phyloP scores from a whole-genome alignment of 306 rosid genomes.

The Quercus wislizeni region DNA sequence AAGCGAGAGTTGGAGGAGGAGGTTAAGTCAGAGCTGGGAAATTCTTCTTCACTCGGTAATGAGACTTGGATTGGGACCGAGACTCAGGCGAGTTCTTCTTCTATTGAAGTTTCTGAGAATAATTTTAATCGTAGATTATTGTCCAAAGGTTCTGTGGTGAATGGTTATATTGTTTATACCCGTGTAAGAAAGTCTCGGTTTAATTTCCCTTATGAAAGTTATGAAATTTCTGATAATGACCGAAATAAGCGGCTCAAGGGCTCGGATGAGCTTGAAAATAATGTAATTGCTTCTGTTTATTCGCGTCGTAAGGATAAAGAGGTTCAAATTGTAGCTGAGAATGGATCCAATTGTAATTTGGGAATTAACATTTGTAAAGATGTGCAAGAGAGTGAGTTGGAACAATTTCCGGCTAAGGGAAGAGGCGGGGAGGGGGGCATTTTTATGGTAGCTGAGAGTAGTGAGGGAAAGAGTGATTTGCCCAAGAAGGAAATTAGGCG shows the following conservation, averaged over 20 bases:
- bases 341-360: neutral
- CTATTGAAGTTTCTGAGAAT: constrained; percentile 27
- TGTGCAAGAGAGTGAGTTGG: constrained; percentile 13
- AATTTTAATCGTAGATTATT: constrained; percentile 20
- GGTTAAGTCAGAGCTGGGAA: constrained; percentile 39
- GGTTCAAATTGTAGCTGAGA: constrained; percentile 22
- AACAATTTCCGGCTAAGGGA: constrained; percentile 13
- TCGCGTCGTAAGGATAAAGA: constrained; percentile 1
- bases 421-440: constrained; percentile 26
- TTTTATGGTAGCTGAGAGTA: neutral
- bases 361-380: constrained; percentile 16
- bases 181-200: constrained; percentile 46
- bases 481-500: constrained; percentile 33
- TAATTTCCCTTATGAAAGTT: constrained; percentile 18
- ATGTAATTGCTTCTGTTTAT: constrained; percentile 2
- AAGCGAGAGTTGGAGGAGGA: constrained; percentile 48
- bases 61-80: constrained; percentile 21
- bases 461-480: constrained; percentile 11
- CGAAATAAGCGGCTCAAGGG: constrained; percentile 16
- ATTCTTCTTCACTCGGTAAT: constrained; percentile 10
- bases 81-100: constrained; percentile 11
- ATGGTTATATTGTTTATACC: constrained; percentile 79
- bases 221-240: constrained; percentile 21
- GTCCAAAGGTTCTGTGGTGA: constrained; percentile 44
- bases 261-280: constrained; percentile 6